Evolutionary conservation across 345 rosid genomes (phyloP).

Genomic region (Psidium guajava): DNA sequence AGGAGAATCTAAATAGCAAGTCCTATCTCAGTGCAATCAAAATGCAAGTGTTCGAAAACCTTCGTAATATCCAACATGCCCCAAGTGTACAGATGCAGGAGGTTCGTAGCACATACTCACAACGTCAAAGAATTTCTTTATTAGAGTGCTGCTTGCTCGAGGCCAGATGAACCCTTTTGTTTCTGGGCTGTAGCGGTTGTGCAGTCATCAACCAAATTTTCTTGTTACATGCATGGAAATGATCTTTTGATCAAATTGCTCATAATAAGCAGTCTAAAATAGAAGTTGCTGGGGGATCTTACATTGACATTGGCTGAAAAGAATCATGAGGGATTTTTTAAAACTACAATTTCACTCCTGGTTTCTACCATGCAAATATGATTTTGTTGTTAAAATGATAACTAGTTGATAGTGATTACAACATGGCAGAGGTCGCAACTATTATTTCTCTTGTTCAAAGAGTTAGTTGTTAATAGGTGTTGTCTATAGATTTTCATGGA

Average conservation of each 20-base stretch:
- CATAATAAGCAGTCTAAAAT: background rate
- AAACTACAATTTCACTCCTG: background rate
- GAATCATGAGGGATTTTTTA: background rate
- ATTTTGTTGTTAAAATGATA: background rate
- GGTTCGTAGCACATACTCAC: conserved; percentile 18
- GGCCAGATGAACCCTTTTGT: background rate
- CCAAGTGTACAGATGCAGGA: conserved; percentile 96
- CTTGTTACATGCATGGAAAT: background rate
- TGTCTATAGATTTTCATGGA: background rate
- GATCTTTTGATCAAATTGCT: background rate
- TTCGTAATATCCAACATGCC: conserved; percentile 86
- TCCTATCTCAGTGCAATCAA: conserved; percentile 78
- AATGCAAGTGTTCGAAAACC: conserved; percentile 82
- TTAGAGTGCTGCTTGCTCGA: background rate
- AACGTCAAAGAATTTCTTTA: background rate
- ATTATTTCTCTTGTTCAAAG: background rate
- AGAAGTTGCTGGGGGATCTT: background rate
- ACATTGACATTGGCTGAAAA: background rate
- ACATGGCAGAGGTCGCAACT: background rate
- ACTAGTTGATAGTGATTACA: background rate
- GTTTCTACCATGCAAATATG: background rate
- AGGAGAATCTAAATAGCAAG: conserved; percentile 89
- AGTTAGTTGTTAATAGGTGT: background rate
- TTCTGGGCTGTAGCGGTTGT: background rate
- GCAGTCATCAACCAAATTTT: background rate